phyloP scores from a whole-genome alignment of 2,329 filamentous ascomycete genomes.

The Pyricularia sp. region DNA sequence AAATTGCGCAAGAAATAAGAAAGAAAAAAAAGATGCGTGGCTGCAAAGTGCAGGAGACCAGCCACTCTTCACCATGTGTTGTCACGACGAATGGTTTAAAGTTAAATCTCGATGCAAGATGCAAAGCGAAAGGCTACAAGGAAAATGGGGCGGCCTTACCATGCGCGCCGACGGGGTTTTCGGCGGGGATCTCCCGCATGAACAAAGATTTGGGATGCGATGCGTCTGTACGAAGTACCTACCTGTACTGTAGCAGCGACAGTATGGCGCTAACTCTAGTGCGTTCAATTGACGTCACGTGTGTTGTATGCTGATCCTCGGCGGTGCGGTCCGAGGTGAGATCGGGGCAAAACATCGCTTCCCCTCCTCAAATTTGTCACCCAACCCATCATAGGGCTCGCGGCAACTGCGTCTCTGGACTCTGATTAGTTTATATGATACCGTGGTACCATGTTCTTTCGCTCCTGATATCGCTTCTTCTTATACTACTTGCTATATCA shows the following conservation, averaged over 20 bases:
- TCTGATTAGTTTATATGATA: too few relatives aligned
- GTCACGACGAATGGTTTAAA: not conserved
- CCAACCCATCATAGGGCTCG: too few relatives aligned
- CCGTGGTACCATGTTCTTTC: too few relatives aligned
- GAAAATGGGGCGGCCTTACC: not conserved
- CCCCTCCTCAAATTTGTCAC: too few relatives aligned
- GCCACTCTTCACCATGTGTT: not conserved
- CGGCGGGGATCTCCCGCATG: not conserved
- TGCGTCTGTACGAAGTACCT: not conserved
- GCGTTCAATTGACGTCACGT: not conserved
- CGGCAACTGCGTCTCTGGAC: too few relatives aligned
- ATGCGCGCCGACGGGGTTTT: not conserved
- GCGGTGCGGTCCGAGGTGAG: not conserved
- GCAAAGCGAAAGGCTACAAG: not conserved
- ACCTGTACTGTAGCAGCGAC: not conserved
- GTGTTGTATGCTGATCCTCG: not conserved
- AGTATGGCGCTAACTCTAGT: not conserved
- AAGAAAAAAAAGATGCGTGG: not conserved
- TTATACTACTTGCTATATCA: too few relatives aligned
- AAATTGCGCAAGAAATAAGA: not conserved
- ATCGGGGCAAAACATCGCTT: not conserved
- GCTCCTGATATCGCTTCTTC: too few relatives aligned
- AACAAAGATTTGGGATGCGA: not conserved
- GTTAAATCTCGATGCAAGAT: not conserved
- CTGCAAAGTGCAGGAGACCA: not conserved